These are phyloP conservation scores for Erodium trifolium DNA, from an alignment of 441 rosid genomes.

Conservation along the genomic window DNA sequence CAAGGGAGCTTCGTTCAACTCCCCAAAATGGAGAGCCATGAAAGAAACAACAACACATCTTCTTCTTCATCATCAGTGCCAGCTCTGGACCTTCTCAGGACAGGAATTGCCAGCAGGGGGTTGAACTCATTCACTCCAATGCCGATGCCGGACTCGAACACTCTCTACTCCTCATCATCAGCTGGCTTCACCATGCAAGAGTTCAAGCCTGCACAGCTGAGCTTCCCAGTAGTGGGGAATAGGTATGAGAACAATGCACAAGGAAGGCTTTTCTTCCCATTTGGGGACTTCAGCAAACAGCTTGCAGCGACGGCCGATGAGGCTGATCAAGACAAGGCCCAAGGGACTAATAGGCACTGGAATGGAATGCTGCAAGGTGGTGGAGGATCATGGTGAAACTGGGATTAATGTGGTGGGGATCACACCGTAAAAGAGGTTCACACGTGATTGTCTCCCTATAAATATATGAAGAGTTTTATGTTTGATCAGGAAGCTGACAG, in stretches of 20 bases:
- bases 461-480: no score
- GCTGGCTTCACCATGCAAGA: conserved; percentile 43
- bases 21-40: conserved; percentile 41
- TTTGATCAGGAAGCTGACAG: no score
- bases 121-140: conserved; percentile 18
- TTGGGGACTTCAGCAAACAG: conserved; percentile 57
- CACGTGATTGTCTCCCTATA: no score
- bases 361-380: conserved; percentile 51
- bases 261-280: conserved; percentile 66
- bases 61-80: conserved; percentile 50
- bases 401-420: no score
- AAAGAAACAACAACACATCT: conserved; percentile 19
- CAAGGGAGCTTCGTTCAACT: conserved; percentile 43
- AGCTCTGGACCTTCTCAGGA: conserved; percentile 51
- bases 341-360: conserved; percentile 53
- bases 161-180: conserved; percentile 16
- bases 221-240: background rate
- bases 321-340: conserved; percentile 39
- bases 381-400: conserved; percentile 58
- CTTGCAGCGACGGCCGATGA: conserved; percentile 26
- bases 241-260: background rate
- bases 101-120: conserved; percentile 32
- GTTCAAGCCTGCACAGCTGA: conserved; percentile 19
- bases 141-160: conserved; percentile 30
- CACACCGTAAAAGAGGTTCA: no score